A percentile compares a stretch with the other conserved stretches of the same genome.
These are phyloP conservation scores for Symbiodinium natans DNA, from an alignment of 73 alveolate species.

Conservation along the genomic window DNA sequence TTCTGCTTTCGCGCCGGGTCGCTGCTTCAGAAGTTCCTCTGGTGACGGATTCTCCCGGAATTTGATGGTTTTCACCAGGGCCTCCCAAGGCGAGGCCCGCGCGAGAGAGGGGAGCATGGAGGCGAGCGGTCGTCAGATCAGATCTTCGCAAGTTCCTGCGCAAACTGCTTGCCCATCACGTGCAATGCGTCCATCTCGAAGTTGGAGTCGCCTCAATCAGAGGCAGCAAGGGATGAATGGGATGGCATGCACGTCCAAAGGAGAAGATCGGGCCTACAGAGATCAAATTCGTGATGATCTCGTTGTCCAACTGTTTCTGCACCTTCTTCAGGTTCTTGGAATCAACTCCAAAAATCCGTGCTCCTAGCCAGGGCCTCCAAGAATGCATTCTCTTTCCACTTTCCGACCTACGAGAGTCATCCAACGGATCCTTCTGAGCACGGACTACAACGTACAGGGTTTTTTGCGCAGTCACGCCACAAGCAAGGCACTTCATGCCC, in stretches of 20 bases:
- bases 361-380: slow-evolving; percentile 97
- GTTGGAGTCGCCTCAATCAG: slow-evolving; percentile 96
- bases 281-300: slow-evolving; percentile 97
- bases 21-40: slow-evolving; percentile 97
- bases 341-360: slow-evolving; percentile 51
- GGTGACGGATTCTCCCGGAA: slow-evolving; percentile 99
- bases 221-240: background rate
- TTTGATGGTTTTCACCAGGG: slow-evolving; percentile 99
- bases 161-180: slow-evolving; percentile 97
- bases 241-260: too few relatives aligned
- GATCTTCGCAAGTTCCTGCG: slow-evolving; percentile 42
- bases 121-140: background rate
- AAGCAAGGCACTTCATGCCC: too few relatives aligned
- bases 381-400: slow-evolving; percentile 99
- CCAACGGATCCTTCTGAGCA: background rate
- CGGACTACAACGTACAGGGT: background rate
- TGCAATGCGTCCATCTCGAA: slow-evolving; percentile 99
- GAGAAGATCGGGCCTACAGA: slow-evolving; percentile 97
- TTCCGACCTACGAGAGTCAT: slow-evolving; percentile 24
- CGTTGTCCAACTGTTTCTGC: slow-evolving; percentile 37
- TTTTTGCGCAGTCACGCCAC: too few relatives aligned
- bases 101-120: background rate
- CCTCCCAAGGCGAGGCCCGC: slow-evolving; percentile 95
- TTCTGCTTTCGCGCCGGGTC: background rate
- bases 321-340: slow-evolving; percentile 8